Percentiles rank a stretch among this genome's conserved stretches.
Evolutionary conservation across 2,329 filamentous ascomycete genomes (phyloP).

Genomic region (Chaetothyriales sp.): DNA sequence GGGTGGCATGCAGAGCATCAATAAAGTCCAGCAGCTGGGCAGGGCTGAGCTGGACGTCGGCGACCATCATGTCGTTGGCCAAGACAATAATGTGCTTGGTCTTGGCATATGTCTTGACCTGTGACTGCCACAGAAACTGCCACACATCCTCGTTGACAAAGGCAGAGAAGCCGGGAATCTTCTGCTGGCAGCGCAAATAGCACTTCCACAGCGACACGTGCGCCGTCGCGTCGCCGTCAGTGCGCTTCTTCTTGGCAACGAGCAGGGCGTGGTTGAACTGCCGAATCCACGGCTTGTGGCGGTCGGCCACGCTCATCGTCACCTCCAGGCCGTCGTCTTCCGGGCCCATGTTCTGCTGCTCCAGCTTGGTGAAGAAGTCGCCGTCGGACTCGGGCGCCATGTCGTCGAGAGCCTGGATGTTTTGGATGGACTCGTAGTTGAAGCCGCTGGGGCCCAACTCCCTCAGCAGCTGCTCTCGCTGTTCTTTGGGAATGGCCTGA

Average conservation of each 20-base stretch:
- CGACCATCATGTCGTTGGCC: conserved; percentile 51
- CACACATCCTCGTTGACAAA: conserved; percentile 49
- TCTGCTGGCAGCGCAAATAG: conserved; percentile 37
- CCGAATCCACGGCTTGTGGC: conserved; percentile 26
- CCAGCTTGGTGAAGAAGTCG: not conserved
- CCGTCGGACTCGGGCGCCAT: conserved; percentile 15
- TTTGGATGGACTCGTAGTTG: conserved; percentile 26
- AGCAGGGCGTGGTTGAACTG: conserved; percentile 28
- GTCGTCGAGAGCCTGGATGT: conserved; percentile 29
- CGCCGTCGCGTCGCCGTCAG: conserved; percentile 22
- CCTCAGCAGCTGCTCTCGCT: conserved; percentile 29
- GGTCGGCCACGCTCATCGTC: conserved; percentile 22
- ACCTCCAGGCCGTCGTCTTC: conserved; percentile 19
- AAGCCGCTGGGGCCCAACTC: conserved; percentile 29
- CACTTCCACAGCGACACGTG: conserved; percentile 33
- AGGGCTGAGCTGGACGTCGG: conserved; percentile 41
- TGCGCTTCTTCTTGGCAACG: conserved; percentile 19
- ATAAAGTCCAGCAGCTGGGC: conserved; percentile 53
- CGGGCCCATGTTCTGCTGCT: conserved; percentile 2
- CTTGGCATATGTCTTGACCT: conserved; percentile 33
- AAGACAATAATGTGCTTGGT: conserved; percentile 49
- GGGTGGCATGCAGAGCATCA: conserved; percentile 52
- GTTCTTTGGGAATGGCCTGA: conserved; percentile 27
- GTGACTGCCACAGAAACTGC: conserved; percentile 53
- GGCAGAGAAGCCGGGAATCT: conserved; percentile 34